Base-by-base conservation (phyloP, 495 filamentous ascomycete genomes). In the Neurospora tetrasperma region DNA sequence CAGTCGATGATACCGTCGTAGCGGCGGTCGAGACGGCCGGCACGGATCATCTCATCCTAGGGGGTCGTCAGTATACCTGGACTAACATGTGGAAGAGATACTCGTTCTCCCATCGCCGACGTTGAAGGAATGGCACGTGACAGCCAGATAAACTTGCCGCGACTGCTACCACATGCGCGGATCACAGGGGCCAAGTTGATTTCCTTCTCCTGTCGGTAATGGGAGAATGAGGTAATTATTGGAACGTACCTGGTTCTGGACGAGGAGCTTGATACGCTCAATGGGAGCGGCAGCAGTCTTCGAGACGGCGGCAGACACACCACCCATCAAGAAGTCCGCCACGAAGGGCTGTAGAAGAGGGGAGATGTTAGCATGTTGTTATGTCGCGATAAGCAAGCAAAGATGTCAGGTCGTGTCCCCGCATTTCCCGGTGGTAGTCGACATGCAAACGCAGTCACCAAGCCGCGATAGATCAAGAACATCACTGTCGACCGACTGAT, bases 191-290 rank as follows among this genome's bases (percentile, higher is more conserved):
- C 54, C 54, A 18, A 35, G 27, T 14, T 66, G 35, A 31, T 66
- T 66, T 14, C 27, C 54, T 16, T 38, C 54, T 31, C 54, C 23
- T 7, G 54, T 66, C 54, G 54, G 7, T 14, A 35, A 66, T 35
- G 54, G 0, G 54, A 66, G 54, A 66, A 38, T 66, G 54, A 66
- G 54, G 54, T 66, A 66, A 66, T 66, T 66, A 18, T 41, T 70
- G 10, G 39, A 54, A 85, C 93, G 74, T 90, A 98, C 95, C 92
- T 99, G 96, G 89, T 98, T 99, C 90, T 99, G 96, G 89, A 99
- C 97, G 80, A 99, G 93, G 82, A 99, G 96, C 94, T 99, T 99
- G 88, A 99, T 91, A 93, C 96, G 96, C 94, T 99, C 96, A 80
- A 99, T 99, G 86, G 96, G 96, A 87, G 96, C 96, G 84, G 96